Base-by-base conservation (phyloP, 2,329 filamentous ascomycete species). In the Pseudocercospora pini-densiflorae region DNA sequence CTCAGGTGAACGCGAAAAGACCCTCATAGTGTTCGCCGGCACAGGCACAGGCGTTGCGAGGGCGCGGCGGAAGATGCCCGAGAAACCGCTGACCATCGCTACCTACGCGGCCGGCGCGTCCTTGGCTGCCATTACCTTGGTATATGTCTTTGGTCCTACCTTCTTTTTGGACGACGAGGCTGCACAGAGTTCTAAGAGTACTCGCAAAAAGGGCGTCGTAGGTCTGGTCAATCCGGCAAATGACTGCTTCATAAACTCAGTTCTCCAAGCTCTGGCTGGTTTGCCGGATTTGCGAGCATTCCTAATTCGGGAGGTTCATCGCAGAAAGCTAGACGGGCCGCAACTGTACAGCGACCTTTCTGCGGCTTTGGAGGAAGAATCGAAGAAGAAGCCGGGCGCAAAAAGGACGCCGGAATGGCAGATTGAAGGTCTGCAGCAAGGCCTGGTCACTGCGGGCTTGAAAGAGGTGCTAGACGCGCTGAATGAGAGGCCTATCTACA, bases 111-210 rank as follows among this genome's bases (percentile, higher is more conserved):
- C 94, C 66, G 94, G 94, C 73, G 95, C 94, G 67, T 97, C 94
- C 62, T 90, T 99, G 69, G 95, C 95, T 63, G 95, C 95, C 68
- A 92, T 97, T 69, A 94, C 95, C 33, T 88, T 98, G 65, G 92
- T 98, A 78, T 99, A 98, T 81, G 94, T 98, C 73, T 98, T 99
- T 81, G 93, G 91, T 8, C 95, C 95, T n/a, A 98, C 94, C 61
- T 98, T 94, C 80, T 92, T 97, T 74, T 90, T 98, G 78, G 94
- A 99, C 81, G 89, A 90, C 76, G 91, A 95, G 64, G 86, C 89
- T 60, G 83, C 84, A 24, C 81, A 80, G 65, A 83, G 79, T 68
- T 87, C 86, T 63, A 81, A 79, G 68, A 87, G 86, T 65, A 81
- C 82, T 69, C 89, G 92, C 73, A 95, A 93, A 80, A 94, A 92